Base-by-base conservation (phyloP, 2,329 filamentous ascomycete species). In the Ophiostoma australiae region DNA sequence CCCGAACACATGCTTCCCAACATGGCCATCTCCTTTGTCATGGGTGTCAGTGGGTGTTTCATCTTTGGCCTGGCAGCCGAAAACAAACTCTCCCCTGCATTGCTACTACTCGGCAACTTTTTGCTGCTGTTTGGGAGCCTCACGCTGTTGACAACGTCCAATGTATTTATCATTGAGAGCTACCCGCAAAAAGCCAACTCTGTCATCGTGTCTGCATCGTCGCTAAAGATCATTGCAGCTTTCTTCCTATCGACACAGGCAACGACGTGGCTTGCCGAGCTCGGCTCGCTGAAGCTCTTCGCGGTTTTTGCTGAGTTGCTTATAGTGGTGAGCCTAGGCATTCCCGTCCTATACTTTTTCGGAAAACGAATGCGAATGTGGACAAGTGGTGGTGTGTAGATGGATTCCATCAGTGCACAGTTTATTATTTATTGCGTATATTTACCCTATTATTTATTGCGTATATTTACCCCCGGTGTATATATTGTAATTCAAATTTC, bases 1-100 rank as follows among this genome's bases (percentile, higher is more conserved):
- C 76, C 79, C 6, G 79, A 80, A 73, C 75, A 77, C 67, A 76
- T 78, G 65, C 77, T 79, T 10, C 74, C 75, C 52, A 80, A 79
- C 70, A 70, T 79, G 17, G 41, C 77, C 1, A 55, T 79, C 4
- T 78, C 79, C 0, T 75, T 79, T 35, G 4, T 77, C 11, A 48
- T 72, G 0, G 77, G 76, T 8, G 74, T 79, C 13, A 72, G 74
- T 0, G 78, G 78, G 3, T 75, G 75, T 48, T 76, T 80, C 69
- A 58, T 79, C 48, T 80, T 79, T 68, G 78, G 78, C 8, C 75
- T 75, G 8, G 76, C 78, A 1, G 76, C 77, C 3, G 75, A 79
- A 72, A 72, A 75, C 66, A 75, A 75, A 35, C 73, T 76, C 41
- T 76, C 78, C 68, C 78, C 76, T 76, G 74, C 73, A 1, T 52